Base-by-base conservation (phyloP, 371 early-diverging fungal species). In the Mucor racemosus region DNA sequence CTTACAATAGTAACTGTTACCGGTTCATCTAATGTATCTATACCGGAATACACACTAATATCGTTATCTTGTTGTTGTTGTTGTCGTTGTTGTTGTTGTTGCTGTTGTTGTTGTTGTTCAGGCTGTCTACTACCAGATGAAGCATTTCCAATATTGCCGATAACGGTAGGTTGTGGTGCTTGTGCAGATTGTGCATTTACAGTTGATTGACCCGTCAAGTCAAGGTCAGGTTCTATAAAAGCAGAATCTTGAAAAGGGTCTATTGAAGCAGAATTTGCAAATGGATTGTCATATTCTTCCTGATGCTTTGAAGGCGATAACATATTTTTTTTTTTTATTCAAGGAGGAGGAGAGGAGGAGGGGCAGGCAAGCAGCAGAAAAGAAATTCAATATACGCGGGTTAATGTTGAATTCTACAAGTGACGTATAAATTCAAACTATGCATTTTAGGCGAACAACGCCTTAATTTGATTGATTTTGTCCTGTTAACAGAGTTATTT, bases 11-110 rank as follows among this genome's bases (percentile, higher is more conserved):
- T 94, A 44, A 80, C 90, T 36, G 87, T 84, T 10, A 97, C 92
- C 21, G 97, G 94, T 71, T 97, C 97, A 74, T 97, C 97, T 38
- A 97, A 84, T 31, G 97, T 96, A 81, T 95, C 86, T 58, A 69
- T 62, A 2, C 66, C 68, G 5, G 67, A 62, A 56, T 72, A 72
- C 53, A 31, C 58, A 50, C 34, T 61, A n/a, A 36, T 48, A 15
- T 7, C 19, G 17, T 15, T 31, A 14, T 50, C 19, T 39, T 14
- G 34, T 26, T 26, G 26, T 50, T 55, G 36, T 0, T 39, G 5
- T 35, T 56, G 46, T 38, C 11, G 31, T 26, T 35, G 33, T 5
- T 7, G 17, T 36, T 4, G 9, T 33, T 13, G 35, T 26, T 19
- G 19, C 40, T 55, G 26, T 26, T 26, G 26, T 3, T 26, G 26